These are phyloP conservation scores for Xerocomellus amylosporus DNA, from an alignment of 768 basidiomycete genomes.

Conservation along the genomic window DNA sequence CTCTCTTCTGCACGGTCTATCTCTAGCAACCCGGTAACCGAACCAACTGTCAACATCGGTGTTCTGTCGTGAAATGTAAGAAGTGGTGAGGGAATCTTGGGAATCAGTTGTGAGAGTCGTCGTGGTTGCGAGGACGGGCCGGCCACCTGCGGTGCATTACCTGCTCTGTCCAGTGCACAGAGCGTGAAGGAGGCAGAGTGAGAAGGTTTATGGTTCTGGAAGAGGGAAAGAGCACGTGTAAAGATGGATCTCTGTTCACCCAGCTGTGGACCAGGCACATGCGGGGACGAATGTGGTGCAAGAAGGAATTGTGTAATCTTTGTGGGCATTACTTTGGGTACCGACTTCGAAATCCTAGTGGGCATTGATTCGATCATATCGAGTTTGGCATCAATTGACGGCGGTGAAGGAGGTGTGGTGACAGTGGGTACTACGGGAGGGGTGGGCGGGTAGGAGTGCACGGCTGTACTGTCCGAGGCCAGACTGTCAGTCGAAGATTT, in stretches of 20 bases:
- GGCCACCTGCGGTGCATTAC: constrained; percentile 12
- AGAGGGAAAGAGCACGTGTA: constrained; percentile 46
- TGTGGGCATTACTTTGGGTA: constrained; percentile 12
- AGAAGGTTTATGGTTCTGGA: constrained; percentile 51
- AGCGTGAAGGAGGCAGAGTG: constrained; percentile 65
- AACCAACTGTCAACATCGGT: constrained; percentile 56
- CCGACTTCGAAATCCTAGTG: neutral
- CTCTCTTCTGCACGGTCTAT: constrained; percentile 55
- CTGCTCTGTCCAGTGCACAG: constrained; percentile 25
- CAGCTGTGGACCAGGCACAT: constrained; percentile 27
- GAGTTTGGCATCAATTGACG: constrained; percentile 31
- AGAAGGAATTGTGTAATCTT: constrained; percentile 52
- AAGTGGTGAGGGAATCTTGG: constrained; percentile 43
- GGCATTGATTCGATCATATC: constrained; percentile 11
- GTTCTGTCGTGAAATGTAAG: constrained; percentile 72
- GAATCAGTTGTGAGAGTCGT: constrained; percentile 20
- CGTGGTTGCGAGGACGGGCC: constrained; percentile 24
- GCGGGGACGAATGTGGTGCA: constrained; percentile 42
- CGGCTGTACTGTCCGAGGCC: constrained; percentile 31
- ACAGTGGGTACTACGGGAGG: constrained; percentile 37
- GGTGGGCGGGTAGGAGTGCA: constrained; percentile 61
- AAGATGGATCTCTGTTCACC: constrained; percentile 43
- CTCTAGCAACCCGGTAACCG: constrained; percentile 61
- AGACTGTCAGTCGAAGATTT: constrained; percentile 29
- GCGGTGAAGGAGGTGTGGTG: constrained; percentile 36